phyloP scores from a whole-genome alignment of 1,284 basidiomycete genomes.

The Mrakiaceae sp. region DNA sequence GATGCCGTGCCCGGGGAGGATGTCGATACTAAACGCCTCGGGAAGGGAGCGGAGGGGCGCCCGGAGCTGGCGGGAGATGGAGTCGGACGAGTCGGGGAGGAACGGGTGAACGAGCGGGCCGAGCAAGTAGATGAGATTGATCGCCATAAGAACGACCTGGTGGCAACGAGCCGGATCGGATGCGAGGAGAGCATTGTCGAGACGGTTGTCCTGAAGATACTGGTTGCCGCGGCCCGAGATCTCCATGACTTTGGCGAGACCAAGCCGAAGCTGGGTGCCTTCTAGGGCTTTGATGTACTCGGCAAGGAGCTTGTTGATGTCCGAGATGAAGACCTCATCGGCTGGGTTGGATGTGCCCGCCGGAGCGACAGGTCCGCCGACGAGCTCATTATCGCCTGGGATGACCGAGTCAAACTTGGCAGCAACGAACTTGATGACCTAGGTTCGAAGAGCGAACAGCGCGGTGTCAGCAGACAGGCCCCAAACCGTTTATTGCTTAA shows the following conservation, averaged over 20 bases:
- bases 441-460: neutral
- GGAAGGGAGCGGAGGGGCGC: slow-evolving; percentile 74
- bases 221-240: slow-evolving; percentile 86
- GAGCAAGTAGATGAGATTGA: slow-evolving; percentile 89
- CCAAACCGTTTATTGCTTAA: too few species aligned
- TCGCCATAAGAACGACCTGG: slow-evolving; percentile 74
- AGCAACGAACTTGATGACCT: slow-evolving; percentile 73
- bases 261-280: slow-evolving; percentile 74
- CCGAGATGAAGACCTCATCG: slow-evolving; percentile 63
- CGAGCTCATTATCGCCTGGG: slow-evolving; percentile 60
- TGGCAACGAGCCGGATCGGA: slow-evolving; percentile 75
- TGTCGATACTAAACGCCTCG: slow-evolving; percentile 56
- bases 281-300: slow-evolving; percentile 86
- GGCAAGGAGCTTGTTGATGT: slow-evolving; percentile 66
- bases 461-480: neutral
- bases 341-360: slow-evolving; percentile 34
- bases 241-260: slow-evolving; percentile 78
- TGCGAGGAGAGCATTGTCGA: slow-evolving; percentile 81
- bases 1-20: slow-evolving; percentile 75
- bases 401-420: slow-evolving; percentile 74
- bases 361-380: slow-evolving; percentile 50
- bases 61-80: slow-evolving; percentile 79
- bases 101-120: slow-evolving; percentile 82
- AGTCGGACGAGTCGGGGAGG: slow-evolving; percentile 82
- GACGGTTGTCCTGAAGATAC: slow-evolving; percentile 82